phyloP scores from a whole-genome alignment of 1,139 yeast species.

The Geotrichum siamense region DNA sequence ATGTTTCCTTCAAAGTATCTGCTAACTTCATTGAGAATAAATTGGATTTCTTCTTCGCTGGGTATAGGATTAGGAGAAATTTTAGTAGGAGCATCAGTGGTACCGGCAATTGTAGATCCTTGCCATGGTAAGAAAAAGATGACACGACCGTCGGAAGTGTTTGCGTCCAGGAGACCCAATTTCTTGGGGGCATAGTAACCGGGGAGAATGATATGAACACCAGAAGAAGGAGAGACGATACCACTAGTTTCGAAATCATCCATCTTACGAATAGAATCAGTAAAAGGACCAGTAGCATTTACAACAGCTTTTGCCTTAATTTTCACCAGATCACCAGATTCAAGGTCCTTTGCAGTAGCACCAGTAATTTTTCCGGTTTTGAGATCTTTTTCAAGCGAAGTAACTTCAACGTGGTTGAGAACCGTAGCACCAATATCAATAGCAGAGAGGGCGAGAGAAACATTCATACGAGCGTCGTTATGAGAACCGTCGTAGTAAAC shows the following conservation, averaged over 20 bases:
- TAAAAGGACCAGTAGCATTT: slow-evolving; percentile 93
- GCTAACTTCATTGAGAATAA: slow-evolving; percentile 79
- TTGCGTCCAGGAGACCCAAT: slow-evolving; percentile 85
- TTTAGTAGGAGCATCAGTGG: slow-evolving; percentile 82
- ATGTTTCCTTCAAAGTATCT: slow-evolving; percentile 69
- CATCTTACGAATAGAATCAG: slow-evolving; percentile 80
- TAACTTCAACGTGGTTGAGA: slow-evolving; percentile 78
- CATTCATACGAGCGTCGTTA: slow-evolving; percentile 87
- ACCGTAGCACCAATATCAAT: slow-evolving; percentile 83
- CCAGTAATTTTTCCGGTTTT: slow-evolving; percentile 59
- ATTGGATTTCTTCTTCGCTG: slow-evolving; percentile 81
- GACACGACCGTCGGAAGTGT: slow-evolving; percentile 92
- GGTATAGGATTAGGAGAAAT: slow-evolving; percentile 63
- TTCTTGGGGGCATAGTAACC: slow-evolving; percentile 86
- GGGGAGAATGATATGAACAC: slow-evolving; percentile 89
- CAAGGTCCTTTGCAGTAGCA: slow-evolving; percentile 67
- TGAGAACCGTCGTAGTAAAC: slow-evolving; percentile 95
- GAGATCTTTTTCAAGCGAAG: slow-evolving; percentile 60
- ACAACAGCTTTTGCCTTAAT: slow-evolving; percentile 71
- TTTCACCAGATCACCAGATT: slow-evolving; percentile 38
- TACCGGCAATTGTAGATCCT: slow-evolving; percentile 93
- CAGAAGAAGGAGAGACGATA: slow-evolving; percentile 92
- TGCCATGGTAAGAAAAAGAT: slow-evolving; percentile 98
- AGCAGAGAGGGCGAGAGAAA: slow-evolving; percentile 81
- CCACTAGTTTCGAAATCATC: slow-evolving; percentile 52